Evolutionary conservation across 2,329 filamentous ascomycete species (phyloP), one percentile per base, ranked within the genome.

Genomic region (Ceratocystis albifundus): DNA sequence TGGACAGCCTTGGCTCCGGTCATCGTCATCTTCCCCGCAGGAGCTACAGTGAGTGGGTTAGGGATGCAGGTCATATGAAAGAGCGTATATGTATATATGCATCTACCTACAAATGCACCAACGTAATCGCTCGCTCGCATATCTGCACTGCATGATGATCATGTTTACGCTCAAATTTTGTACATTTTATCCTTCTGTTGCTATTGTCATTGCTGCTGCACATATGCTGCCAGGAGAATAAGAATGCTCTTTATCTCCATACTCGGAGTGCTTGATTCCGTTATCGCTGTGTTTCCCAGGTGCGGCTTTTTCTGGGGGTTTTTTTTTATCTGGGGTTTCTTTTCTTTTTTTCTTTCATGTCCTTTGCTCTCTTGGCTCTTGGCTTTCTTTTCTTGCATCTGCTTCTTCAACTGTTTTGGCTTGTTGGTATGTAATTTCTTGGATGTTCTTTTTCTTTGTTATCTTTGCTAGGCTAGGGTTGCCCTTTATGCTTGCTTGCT

Each of bases 241-340:
- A 53, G 22, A 25, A 25, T 25, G 4, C 25, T 3, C 48, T 25
- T 53, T 53, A 53, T 28, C 15, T 28, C 3, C 17, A 15, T 30
- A 32, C 17, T 59, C 36, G 2, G 12, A 8, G 22, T 32, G 28
- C 68, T 68, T 68, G 69, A 63, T 59, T 69, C 67, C 63, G 17
- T 62, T 62, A 50, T 65, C 55, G 20, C 6, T 45, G 25, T 28
- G 36, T 63, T 65, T 57, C 48, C 32, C 20, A 30, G 28, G 57
- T 61, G 22, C 22, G 20, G 20, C 7, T n/a, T 61, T 59, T 15
- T 41, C 36, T 48, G n/a, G n/a, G n/a, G n/a, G 15, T 61, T 50
- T 32, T 25, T 62, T n/a, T n/a, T n/a, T n/a, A n/a, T n/a, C n/a
- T n/a, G n/a, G n/a, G n/a, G n/a, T n/a, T n/a, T n/a, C n/a, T n/a